Base-by-base conservation (phyloP, 2,329 filamentous ascomycete genomes). In the Aciculosporium take region DNA sequence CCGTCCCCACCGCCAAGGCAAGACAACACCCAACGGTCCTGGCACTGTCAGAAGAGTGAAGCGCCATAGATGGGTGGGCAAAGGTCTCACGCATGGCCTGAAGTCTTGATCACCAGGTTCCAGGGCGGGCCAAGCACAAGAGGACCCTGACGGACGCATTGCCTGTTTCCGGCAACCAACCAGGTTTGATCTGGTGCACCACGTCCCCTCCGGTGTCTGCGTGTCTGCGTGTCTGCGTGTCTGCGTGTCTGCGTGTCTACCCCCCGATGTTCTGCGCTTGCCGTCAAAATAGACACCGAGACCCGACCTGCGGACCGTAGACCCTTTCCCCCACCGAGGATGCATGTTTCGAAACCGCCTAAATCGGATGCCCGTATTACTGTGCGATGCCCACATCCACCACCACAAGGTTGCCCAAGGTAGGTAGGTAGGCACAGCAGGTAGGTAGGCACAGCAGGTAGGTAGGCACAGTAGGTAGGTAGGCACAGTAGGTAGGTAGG, bases 71-170 rank as follows among this genome's bases (percentile, higher is more conserved):
- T 17, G 21, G 18, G 17, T 6, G 32, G 20, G 18, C 13, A 35
- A 35, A 7, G 32, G 23, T 23, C 8, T 18, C 21, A n/a, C 25
- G 34, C 21, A n/a, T 36, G 34, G 34, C 25, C 34, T 15, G 34
- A 36, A 23, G 34, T 27, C 23, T 36, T 4, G n/a, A 13, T 7
- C 32, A 24, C 24, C 29, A 17, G 20, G 20, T 20, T 20, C 20
- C n/a, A 8, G 13, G 32, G 32, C n/a, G 18, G 20, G 10, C 7
- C n/a, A 29, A 10, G n/a, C 32, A 36, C 10, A 21, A 13, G 25
- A 34, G 7, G 13, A 30, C 34, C 34, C 28, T 37, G 34, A 25
- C 40, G 21, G 40, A 24, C 23, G 15, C 34, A 42, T 33, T 41
- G 24, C 39, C 39, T 23, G 18, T 23, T 41, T 30, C 17, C 23